Evolutionary conservation across 139 green algal genomes (phyloP).

Genomic region (Asterochloris erici): DNA sequence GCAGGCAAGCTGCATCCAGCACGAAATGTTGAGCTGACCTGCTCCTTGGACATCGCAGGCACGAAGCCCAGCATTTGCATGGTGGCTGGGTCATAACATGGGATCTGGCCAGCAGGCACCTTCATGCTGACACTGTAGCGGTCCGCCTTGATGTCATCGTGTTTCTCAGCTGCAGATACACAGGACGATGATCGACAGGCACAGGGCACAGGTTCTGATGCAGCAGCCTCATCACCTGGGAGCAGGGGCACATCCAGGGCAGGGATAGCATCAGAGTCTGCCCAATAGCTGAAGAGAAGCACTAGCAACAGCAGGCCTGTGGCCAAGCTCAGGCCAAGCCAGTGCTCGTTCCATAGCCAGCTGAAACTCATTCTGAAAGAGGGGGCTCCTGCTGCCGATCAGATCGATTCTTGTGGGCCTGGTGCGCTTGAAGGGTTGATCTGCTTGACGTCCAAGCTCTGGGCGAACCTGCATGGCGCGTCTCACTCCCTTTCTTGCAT

Average conservation of each 20-base stretch:
- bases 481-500: too few relatives aligned
- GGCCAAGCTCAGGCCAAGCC: too few relatives aligned
- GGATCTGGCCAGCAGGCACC: slow-evolving; percentile 43
- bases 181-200: too few relatives aligned
- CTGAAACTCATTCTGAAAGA: too few relatives aligned
- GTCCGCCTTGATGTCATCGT: background rate
- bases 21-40: slow-evolving; percentile 33
- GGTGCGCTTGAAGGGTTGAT: too few relatives aligned
- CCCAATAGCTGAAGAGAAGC: too few relatives aligned
- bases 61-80: slow-evolving; percentile 80
- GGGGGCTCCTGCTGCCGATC: too few relatives aligned
- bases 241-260: background rate
- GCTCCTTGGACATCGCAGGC: slow-evolving; percentile 68
- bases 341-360: too few relatives aligned
- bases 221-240: slow-evolving; percentile 1
- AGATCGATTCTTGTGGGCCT: too few relatives aligned
- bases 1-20: background rate
- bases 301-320: too few relatives aligned
- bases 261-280: background rate
- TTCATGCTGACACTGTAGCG: background rate
- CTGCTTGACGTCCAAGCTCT: too few relatives aligned
- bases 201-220: background rate
- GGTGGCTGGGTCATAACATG: slow-evolving; percentile 86
- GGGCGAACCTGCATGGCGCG: too few relatives aligned
- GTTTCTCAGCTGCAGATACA: background rate